phyloP scores from a whole-genome alignment of 371 early-diverging fungal species.

The Sanchytrium tribonematis region DNA sequence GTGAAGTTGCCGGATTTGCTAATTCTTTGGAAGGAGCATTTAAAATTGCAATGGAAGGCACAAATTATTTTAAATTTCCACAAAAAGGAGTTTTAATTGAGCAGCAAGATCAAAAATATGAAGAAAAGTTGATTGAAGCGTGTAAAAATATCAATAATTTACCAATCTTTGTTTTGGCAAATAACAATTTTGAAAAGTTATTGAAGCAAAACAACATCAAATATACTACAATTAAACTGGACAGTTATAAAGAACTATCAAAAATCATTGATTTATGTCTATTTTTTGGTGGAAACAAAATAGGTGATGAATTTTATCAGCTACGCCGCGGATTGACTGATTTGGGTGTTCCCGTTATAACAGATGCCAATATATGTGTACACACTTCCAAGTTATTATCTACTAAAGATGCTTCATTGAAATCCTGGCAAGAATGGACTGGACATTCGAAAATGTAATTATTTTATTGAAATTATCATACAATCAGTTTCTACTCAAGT shows the following conservation, averaged over 20 bases:
- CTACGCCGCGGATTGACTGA: conserved; percentile 85
- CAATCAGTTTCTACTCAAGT: not conserved
- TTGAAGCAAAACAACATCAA: conserved; percentile 71
- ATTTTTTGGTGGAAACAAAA: conserved; percentile 18
- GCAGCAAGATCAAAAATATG: conserved; percentile 63
- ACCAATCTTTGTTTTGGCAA: conserved; percentile 60
- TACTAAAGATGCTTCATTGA: not conserved
- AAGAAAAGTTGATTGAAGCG: conserved; percentile 73
- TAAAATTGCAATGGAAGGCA: conserved; percentile 36
- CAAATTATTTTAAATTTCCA: conserved; percentile 8
- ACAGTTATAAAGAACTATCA: conserved; percentile 62
- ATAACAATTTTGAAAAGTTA: conserved; percentile 44
- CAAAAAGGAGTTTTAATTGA: conserved; percentile 60
- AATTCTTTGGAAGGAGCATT: conserved; percentile 84
- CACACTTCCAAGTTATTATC: not conserved
- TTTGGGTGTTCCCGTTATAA: conserved; percentile 73
- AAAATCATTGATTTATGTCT: conserved; percentile 53
- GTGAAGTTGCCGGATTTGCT: conserved; percentile 91
- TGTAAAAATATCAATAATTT: conserved; percentile 28
- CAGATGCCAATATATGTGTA: conserved; percentile 42
- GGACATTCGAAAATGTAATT: not conserved
- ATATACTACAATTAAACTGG: conserved; percentile 77
- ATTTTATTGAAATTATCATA: not conserved
- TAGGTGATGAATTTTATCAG: conserved; percentile 10
- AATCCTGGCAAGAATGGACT: not conserved